A percentile compares a stretch with the other conserved stretches of the same genome.
phyloP scores from a whole-genome alignment of 2,329 filamentous ascomycete species.

The Colletotrichum sp. region DNA sequence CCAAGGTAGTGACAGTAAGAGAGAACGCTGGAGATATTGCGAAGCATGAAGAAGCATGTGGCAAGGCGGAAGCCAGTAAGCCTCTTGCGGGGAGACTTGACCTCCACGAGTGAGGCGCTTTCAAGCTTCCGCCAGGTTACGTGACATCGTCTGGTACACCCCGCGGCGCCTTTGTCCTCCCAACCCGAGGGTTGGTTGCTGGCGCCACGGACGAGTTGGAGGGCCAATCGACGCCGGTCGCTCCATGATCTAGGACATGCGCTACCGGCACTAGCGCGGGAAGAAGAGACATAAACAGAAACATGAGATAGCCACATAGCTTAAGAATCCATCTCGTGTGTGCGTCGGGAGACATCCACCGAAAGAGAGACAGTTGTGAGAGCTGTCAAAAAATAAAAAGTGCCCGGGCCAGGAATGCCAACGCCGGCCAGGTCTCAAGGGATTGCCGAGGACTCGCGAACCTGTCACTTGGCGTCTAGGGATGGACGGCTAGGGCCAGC shows the following conservation, averaged over 20 bases:
- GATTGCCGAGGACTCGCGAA: not conserved
- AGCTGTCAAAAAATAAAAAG: not conserved
- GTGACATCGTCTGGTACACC: not conserved
- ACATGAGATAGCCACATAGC: not conserved
- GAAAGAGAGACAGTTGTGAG: not conserved
- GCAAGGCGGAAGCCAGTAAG: not conserved
- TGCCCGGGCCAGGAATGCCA: not conserved
- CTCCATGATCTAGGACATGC: not conserved
- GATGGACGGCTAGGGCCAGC: not conserved
- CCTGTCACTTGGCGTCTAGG: conserved; percentile 1
- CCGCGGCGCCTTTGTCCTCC: not conserved
- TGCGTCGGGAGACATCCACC: not conserved
- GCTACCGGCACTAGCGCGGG: not conserved
- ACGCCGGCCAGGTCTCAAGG: not conserved
- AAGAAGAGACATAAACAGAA: not conserved
- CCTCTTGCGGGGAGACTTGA: not conserved
- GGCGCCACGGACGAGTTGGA: not conserved
- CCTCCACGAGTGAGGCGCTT: not conserved
- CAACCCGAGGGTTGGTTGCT: not conserved
- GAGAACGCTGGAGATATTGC: not conserved
- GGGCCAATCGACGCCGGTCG: not conserved
- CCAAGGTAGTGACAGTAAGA: not conserved
- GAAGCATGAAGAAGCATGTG: not conserved
- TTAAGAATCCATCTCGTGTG: not conserved
- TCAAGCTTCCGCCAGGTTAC: not conserved